A percentile compares a stretch with the other conserved stretches of the same genome.
Evolutionary conservation across 1,139 yeast species (phyloP).

Genomic region (Yamadazyma trypodendri): DNA sequence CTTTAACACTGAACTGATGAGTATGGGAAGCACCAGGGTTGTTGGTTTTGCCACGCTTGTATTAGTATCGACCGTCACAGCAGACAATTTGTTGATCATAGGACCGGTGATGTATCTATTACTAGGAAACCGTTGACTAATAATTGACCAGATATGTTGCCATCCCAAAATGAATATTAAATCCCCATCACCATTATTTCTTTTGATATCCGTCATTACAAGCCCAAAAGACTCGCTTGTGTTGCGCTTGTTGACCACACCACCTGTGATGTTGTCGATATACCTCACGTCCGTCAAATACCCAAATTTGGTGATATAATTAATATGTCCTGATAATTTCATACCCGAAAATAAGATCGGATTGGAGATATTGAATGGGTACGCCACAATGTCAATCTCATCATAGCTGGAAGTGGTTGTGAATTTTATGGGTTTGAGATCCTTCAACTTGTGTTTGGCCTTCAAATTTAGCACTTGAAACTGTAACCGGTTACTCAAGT

Average conservation of each 20-base stretch:
- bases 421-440: constrained; percentile 10
- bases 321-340: constrained; percentile 44
- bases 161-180: constrained; percentile 52
- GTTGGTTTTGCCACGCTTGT: neutral
- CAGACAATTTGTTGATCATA: constrained; percentile 2
- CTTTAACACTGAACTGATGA: constrained; percentile 8
- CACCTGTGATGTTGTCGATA: constrained; percentile 69
- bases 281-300: constrained; percentile 54
- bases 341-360: constrained; percentile 46
- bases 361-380: constrained; percentile 61
- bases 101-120: constrained; percentile 4
- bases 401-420: constrained; percentile 4
- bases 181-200: constrained; percentile 62
- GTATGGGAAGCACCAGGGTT: constrained; percentile 19
- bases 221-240: constrained; percentile 39
- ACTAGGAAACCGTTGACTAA: constrained; percentile 7
- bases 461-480: constrained; percentile 4
- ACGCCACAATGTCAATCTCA: constrained; percentile 22
- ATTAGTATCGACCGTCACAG: neutral
- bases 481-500: constrained; percentile 7
- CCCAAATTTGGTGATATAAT: constrained; percentile 24
- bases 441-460: constrained; percentile 4
- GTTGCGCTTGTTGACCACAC: constrained; percentile 29
- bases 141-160: constrained; percentile 22
- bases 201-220: constrained; percentile 50